Conservation (phyloP, 1,284 basidiomycete species). For the Trametes pubescens region DNA sequence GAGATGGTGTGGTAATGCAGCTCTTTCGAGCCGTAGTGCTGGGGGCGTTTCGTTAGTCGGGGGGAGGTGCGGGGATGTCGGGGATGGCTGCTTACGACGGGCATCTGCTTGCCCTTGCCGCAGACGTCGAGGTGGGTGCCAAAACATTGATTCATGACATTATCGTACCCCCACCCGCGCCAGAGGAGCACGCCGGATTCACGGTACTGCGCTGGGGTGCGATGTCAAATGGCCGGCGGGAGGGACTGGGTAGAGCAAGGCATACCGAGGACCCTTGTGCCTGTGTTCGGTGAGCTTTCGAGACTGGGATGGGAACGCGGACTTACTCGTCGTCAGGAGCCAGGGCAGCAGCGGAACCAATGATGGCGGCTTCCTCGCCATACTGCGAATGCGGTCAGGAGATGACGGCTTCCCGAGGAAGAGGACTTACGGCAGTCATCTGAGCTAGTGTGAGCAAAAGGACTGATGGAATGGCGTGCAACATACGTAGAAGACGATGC, state of each 20-base stretch:
- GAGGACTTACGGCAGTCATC: slow-evolving; percentile 33
- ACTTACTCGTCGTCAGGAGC: slow-evolving; percentile 87
- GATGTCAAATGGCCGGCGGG: slow-evolving; percentile 5
- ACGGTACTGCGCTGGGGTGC: slow-evolving; percentile 76
- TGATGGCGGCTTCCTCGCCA: slow-evolving; percentile 92
- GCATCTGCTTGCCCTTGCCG: slow-evolving; percentile 91
- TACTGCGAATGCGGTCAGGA: slow-evolving; percentile 54
- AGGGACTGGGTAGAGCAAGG: not conserved
- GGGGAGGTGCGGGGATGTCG: slow-evolving; percentile 13
- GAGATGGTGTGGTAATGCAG: slow-evolving; percentile 96
- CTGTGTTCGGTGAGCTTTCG: slow-evolving; percentile 16
- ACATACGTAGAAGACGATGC: slow-evolving; percentile 92
- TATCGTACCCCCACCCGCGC: slow-evolving; percentile 80
- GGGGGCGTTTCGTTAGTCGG: not conserved
- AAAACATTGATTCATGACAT: slow-evolving; percentile 89
- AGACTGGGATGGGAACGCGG: slow-evolving; percentile 5
- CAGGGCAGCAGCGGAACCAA: slow-evolving; percentile 90
- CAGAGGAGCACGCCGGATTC: slow-evolving; percentile 92
- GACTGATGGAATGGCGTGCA: slow-evolving; percentile 2
- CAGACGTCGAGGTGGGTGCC: slow-evolving; percentile 84
- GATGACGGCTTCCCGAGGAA: slow-evolving; percentile 10
- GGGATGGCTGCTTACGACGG: slow-evolving; percentile 61
- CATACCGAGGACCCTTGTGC: slow-evolving; percentile 67
- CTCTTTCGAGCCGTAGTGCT: slow-evolving; percentile 89
- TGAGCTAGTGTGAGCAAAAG: slow-evolving; percentile 9